A percentile compares a stretch with the other conserved stretches of the same genome.
These are phyloP conservation scores for Brassica napus DNA, from an alignment of 345 rosid species.

Conservation along the genomic window DNA sequence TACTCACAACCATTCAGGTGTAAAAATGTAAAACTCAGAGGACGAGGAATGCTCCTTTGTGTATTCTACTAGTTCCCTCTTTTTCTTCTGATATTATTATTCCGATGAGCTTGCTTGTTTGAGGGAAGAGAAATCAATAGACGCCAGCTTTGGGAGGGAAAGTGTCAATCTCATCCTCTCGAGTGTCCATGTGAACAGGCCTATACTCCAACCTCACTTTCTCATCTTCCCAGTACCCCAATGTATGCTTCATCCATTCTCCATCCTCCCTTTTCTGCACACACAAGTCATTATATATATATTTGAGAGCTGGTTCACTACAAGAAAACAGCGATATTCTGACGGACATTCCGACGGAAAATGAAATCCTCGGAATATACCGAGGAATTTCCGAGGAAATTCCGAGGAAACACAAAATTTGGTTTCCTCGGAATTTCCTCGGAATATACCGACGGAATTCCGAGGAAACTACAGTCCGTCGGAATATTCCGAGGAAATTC, in stretches of 20 bases:
- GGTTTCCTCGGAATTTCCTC: no score
- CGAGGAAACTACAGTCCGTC: no score
- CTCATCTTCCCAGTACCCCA: constrained; percentile 93
- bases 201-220: constrained; percentile 89
- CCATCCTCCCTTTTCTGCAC: constrained; percentile 95
- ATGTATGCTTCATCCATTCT: constrained; percentile 94
- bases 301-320: background rate
- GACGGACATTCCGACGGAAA: no score
- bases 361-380: no score
- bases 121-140: constrained; percentile 48
- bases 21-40: background rate
- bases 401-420: no score
- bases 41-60: background rate
- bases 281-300: background rate
- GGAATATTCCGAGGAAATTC: no score
- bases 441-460: no score
- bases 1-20: background rate
- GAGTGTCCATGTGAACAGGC: constrained; percentile 95
- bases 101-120: constrained; percentile 3
- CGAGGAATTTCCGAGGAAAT: no score
- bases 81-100: background rate
- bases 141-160: constrained; percentile 99
- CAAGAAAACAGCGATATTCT: no score
- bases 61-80: background rate
- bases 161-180: constrained; percentile 77